Evolutionary conservation across 139 green algal species (phyloP), one percentile per base, ranked within the genome.

Genomic region (Asterochloris sp.): DNA sequence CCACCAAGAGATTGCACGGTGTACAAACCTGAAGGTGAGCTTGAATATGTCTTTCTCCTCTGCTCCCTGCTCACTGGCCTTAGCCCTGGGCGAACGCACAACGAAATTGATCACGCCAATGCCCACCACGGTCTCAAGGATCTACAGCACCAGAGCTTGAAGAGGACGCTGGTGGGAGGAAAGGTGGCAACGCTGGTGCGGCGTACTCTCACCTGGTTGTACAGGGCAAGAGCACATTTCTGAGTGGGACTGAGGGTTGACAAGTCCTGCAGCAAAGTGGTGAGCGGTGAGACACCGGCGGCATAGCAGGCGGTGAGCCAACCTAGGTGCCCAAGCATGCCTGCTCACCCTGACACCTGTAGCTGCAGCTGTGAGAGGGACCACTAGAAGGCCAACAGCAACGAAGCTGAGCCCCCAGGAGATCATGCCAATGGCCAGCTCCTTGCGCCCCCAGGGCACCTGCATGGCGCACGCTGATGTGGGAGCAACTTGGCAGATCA

Each of bases 351-450:
- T 64, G 28, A 82, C 62, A 23, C 89, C 88, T 61, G 84, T 82
- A 19, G 81, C 13, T 14, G 68, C 79, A n/a, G 87, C 89, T 0
- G 88, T 63, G 24, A 87, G 60, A 0, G 94, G 94, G n/a, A 95
- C 79, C n/a, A 91, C 68, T 0, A 92, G 24, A 28, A 98, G 89
- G 0, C 91, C 94, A 17, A 95, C 89, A 0, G 64, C 83, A n/a
- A 92, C 77, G 83, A 97, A 97, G 17, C 82, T 83, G 4, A 83
- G 69, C 13, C 83, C 76, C 94, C 94, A 98, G 0, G 86, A 78
- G 21, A 85, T 73, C 87, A 98, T 94, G 74, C 91, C 92, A 4
- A 92, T 63, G 1, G 79, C 83, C 13, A 87, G 75, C 54, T 92
- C 87, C 14, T 84, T 87, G 11, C 77, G 76, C 11, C 89, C 86